Evolutionary conservation across 169 alveolate genomes (phyloP), one percentile per base, ranked within the genome.

Genomic region (Plasmodium fragile): DNA sequence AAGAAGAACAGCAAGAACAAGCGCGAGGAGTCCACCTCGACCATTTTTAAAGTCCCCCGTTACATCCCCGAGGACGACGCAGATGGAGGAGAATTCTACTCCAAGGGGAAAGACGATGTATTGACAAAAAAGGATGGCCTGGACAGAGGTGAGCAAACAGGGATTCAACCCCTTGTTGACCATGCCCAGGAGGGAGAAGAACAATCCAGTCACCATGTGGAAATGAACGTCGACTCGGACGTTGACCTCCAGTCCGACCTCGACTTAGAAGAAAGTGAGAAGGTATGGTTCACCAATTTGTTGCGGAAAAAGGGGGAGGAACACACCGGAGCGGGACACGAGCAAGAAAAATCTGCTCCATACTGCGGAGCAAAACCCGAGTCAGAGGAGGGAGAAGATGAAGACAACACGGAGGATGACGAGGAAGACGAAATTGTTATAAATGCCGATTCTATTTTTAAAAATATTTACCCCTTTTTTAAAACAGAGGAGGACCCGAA

Each of bases 391-490:
- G 75, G 25, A 7, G 75, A 18, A 25, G 75, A 65, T 6, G 75
- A 65, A 65, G 75, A 65, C 36, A 34, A n/a, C 75, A 28, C 41
- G 75, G 92, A 82, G 8, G 39, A 41, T 30, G 85, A 85, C 55
- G 30, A 25, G 18, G 92, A 83, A 28, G 92, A 83, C 16, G 83
- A 83, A 32, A 32, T 89, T 89, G 81, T 89, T 53, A 59, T 89
- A 55, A 59, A 53, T 52, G 43, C 94, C 11, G 90, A 89, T 59
- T 49, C 28, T n/a, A 89, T 89, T 30, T 89, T 89, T 55, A 89
- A 89, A 65, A 89, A 77, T 78, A 89, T 89, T 43, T 89, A 89
- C 22, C 94, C 94, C 22, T 89, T 89, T 72, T 89, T 89, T 65
- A 89, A 89, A 78, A 78, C 89, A 8, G 90, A 89, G 22, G 94